Evolutionary conservation across 768 basidiomycete species (phyloP), one percentile per base, ranked within the genome.

Genomic region (Strobilomyces echinocephalus): DNA sequence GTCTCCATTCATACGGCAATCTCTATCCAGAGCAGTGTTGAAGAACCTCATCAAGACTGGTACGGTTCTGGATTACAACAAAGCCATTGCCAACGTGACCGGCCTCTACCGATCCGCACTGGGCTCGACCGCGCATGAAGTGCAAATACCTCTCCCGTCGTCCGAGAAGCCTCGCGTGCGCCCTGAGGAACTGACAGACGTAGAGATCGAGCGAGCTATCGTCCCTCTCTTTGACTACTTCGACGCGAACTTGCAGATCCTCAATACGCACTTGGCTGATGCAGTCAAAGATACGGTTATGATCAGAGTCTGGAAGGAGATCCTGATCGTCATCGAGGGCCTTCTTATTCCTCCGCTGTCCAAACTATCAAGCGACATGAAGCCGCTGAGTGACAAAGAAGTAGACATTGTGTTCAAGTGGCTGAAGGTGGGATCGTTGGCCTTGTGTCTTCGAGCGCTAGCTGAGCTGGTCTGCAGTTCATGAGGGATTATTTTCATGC

Each of bases 381-480:
- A 90, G 60, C 87, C 94, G 1, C 69, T 99, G 65, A 85, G 79
- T 26, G 97, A 98, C 63, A 95, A 95, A 72, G 97, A 97, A 73
- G 89, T 98, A 35, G 97, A 98, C 67, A 87, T 97, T 54, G 95
- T 95, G n/a, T 92, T 97, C 75, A 95, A 94, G 68, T 97, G 97
- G 92, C 69, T 98, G 50, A 95, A 94, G 84, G 94, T 90, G 52
- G 16, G 14, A 9, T 40, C 26, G 36, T 42, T 28, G 53, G 16
- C 30, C 8, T 26, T 12, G 20, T 7, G 16, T 47, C 53, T 30
- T 46, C 4, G 42, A 35, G 33, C 28, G 4, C 24, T 52, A 49
- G 35, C 46, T 54, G 34, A 54, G 42, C 16, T 18, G 42, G 30
- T 57, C 4, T 21, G 8, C 56, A 95, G 91, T 97, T 97, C 76